Evolutionary conservation across 2,329 filamentous ascomycete genomes (phyloP).

Genomic region (Scolecobasidium constrictum): DNA sequence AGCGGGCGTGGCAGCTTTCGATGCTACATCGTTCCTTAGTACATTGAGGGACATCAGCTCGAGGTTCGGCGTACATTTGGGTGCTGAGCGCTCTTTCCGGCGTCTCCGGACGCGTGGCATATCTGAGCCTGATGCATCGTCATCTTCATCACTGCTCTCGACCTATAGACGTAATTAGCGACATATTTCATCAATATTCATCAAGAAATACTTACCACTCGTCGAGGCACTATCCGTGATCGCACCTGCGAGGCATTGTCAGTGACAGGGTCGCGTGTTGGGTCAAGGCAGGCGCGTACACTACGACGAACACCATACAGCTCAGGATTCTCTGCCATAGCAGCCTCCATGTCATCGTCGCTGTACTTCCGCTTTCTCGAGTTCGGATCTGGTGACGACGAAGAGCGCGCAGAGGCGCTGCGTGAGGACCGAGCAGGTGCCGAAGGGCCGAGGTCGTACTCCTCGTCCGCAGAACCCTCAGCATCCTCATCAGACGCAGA

Average conservation of each 20-base stretch:
- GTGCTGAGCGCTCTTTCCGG: constrained; percentile 55
- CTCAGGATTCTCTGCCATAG: constrained; percentile 84
- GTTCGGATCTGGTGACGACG: constrained; percentile 6
- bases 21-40: constrained; percentile 26
- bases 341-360: constrained; percentile 61
- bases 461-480: constrained; percentile 45
- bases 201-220: not conserved
- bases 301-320: constrained; percentile 90
- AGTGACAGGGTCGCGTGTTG: constrained; percentile 51
- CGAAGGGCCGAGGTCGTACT: constrained; percentile 58
- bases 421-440: constrained; percentile 24
- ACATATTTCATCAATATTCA: too few species aligned
- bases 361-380: constrained; percentile 52
- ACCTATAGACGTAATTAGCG: constrained; percentile 28
- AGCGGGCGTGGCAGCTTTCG: constrained; percentile 37
- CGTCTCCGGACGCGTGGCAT: constrained; percentile 51
- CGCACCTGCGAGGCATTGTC: constrained; percentile 41
- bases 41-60: not conserved
- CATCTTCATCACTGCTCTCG: constrained; percentile 49
- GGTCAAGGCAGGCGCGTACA: constrained; percentile 43
- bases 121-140: constrained; percentile 68
- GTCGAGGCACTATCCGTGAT: constrained; percentile 8
- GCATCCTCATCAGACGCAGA: constrained; percentile 39
- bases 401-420: constrained; percentile 24
- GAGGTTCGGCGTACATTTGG: constrained; percentile 47